Base-by-base conservation (phyloP, 169 alveolate species). In the Cryptosporidium bovis region DNA sequence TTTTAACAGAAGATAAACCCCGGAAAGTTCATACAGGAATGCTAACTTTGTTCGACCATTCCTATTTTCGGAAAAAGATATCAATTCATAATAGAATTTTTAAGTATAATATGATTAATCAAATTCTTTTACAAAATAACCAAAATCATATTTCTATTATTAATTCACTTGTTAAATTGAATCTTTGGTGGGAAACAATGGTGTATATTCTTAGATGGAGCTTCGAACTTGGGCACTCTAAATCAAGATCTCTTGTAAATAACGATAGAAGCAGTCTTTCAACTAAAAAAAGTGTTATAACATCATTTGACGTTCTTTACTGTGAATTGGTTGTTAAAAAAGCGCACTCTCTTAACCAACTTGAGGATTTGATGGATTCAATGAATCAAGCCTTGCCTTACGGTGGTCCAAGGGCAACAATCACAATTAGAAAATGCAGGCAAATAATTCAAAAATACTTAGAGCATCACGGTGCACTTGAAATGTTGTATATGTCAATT, bases 151-250 rank as follows among this genome's bases (percentile, higher is more conserved):
- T 15, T 44, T 77, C 64, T 3, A n/a, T 27, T 44, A 77, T 77
- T 48, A 77, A 77, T n/a, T 56, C 71, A 20, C 64, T 77, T 18
- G 87, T 62, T 24, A 77, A 62, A 62, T 77, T 77, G n/a, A 77
- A 62, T 33, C 20, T 56, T 40, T 77, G 87, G 87, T 77, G 87
- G 87, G 87, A 77, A 77, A 60, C 40, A 6, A 60, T 77, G 87
- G 64, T 77, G 53, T 77, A 77, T 62, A 77, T 77, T 7, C 29
- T 77, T n/a, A 34, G 87, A 29, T 77, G 87, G 87, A 40, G 87
- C 13, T 77, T 60, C 56, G 87, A 77, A 24, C 40, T 77, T 34
- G 69, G 87, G 18, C 31, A 18, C 16, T 51, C 55, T 20, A 77
- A 60, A 31, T 60, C 87, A 10, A 77, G 87, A 77, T 77, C 87